Evolutionary conservation across 345 rosid species (phyloP), one percentile per base, ranked within the genome.

Genomic region (Eutrema yunnanense): DNA sequence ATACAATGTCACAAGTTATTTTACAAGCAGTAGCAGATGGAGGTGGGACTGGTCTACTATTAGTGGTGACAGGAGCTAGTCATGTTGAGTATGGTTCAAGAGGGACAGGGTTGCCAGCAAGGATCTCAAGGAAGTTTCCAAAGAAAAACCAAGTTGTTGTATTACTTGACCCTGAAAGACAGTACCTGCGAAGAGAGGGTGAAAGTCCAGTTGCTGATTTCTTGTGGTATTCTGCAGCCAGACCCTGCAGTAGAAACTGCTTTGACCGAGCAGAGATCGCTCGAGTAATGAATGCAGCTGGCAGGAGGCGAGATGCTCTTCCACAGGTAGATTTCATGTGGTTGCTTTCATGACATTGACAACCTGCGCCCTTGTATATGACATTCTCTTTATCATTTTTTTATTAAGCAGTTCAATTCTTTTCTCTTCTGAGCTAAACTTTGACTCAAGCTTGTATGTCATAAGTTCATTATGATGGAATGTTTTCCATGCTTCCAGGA

Each of bases 201-300:
- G 98, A 94, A 68, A 88, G 81, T 76, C 98, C 97, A 44, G 84
- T 87, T 27, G 92, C 97, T 63, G 96, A 94, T 79, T 91, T 94
- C 73, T 81, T 94, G 76, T 89, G 96, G 98, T 91, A 90, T 82
- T 90, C 98, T 68, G 96, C 90, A 12, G 91, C 98, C 62, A 89
- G 98, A 76, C 92, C 98, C 8, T 94, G 98, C 82, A 89, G 80
- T 75, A 86, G 98, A 72, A 94, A 94, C 65, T 94, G 98, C 75
- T 91, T 86, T 80, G 98, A 94, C 81, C 88, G 97, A 69, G 98
- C 96, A 80, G 98, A 94, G 81, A 94, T 94, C 60, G 96, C 97
- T 80, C 82, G 97, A 71, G 97, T 91, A 26, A 94, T 94, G 98
- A 94, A 88, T 88, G 98, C 97, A 9, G 98, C 95, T 52, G 97